These are phyloP conservation scores for Fraxinus sp. DNA, from an alignment of 305 asterid genomes.

Conservation along the genomic window DNA sequence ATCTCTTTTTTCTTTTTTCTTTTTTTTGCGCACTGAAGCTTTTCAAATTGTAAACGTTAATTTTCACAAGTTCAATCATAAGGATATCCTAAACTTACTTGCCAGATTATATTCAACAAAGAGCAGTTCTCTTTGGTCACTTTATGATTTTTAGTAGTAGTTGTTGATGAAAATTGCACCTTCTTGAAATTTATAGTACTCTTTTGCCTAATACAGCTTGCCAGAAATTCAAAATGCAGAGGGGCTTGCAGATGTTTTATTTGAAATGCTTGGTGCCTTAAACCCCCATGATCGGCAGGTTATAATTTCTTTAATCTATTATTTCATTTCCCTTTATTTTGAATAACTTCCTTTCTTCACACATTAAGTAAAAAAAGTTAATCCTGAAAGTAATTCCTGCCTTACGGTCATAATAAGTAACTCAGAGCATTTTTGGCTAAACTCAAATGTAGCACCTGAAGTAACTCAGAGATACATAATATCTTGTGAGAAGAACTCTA, in stretches of 20 bases:
- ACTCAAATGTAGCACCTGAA: background rate
- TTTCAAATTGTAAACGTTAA: background rate
- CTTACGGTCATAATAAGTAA: background rate
- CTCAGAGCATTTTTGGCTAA: background rate
- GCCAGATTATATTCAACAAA: background rate
- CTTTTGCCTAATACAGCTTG: conserved; percentile 45
- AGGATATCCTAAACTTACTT: background rate
- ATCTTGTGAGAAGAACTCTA: background rate
- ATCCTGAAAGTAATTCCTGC: background rate
- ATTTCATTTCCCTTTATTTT: background rate
- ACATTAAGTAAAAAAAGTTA: background rate
- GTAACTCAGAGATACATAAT: background rate
- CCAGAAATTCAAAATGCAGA: conserved; percentile 84
- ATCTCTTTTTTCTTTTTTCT: too few relatives aligned
- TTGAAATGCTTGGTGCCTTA: conserved; percentile 88
- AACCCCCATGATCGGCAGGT: conserved; percentile 81
- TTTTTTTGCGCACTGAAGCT: background rate
- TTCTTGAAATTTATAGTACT: background rate
- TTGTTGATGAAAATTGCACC: background rate
- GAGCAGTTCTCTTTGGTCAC: background rate
- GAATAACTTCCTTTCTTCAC: background rate
- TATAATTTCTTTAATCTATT: conserved; percentile 9
- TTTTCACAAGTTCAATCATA: background rate
- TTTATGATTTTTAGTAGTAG: background rate
- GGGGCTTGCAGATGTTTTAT: conserved; percentile 76